Base-by-base conservation (phyloP, 768 basidiomycete species). In the Rubroboletus satanas region DNA sequence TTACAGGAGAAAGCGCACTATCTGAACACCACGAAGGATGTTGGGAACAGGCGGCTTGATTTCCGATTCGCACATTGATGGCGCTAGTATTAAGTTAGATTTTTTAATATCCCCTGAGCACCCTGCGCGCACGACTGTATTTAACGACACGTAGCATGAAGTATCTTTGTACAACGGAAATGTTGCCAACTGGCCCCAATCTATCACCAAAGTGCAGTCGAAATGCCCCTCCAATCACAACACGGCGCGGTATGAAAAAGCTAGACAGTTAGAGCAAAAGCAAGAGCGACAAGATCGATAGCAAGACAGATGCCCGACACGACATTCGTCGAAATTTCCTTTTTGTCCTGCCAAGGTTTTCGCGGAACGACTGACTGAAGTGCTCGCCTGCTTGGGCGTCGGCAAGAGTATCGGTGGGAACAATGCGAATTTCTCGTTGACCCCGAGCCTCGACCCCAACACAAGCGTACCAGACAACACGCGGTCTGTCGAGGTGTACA, bases 341-440 rank as follows among this genome's bases (percentile, higher is more conserved):
- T 4, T 5, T 36, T 5, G 23, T 48, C 33, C 21, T 10, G 5
- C 15, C 15, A 18, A 23, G 14, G 7, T 15, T 28, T 6, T 33
- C 2, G 9, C 9, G 1, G 5, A 23, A 36, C 3, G 10, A n/a
- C n/a, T n/a, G n/a, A n/a, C n/a, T n/a, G n/a, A n/a, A n/a, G n/a
- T n/a, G 7, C 75, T 89, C 10, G 56, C 67, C 0, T 46, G 75
- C 12, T 61, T 86, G 21, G 86, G 87, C 0, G 68, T 93, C 0
- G 91, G 92, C 1, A 38, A 69, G 11, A 74, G 79, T 9, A 83
- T 98, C 29, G 96, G 97, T 0, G 86, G 80, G 0, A 88, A 88
- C 68, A 76, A 94, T 65, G 94, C 93, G 17, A 99, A 99, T 70
- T 99, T 99, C 65, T 67, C 98, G 33, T 45, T 98, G 63, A 79